These are phyloP conservation scores for Bifiguratus adelaidae DNA, from an alignment of 192 early-diverging fungal genomes.

Conservation along the genomic window DNA sequence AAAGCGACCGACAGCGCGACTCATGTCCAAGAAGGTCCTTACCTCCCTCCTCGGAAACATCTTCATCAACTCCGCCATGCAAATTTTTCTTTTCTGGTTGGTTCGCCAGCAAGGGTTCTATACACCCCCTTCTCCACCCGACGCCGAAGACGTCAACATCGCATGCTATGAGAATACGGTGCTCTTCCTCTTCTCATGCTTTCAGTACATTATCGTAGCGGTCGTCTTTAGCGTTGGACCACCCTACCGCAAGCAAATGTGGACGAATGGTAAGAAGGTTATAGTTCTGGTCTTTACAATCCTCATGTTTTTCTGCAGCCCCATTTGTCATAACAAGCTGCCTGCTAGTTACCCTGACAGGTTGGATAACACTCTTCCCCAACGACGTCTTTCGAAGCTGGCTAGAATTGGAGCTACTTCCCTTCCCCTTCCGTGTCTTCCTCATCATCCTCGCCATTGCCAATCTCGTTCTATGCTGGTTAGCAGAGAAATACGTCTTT, in stretches of 20 bases:
- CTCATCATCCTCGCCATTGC: constrained; percentile 46
- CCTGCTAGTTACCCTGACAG: constrained; percentile 34
- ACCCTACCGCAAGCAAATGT: constrained; percentile 84
- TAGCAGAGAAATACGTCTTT: constrained; percentile 35
- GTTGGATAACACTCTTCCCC: constrained; percentile 41
- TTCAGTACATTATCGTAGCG: constrained; percentile 87
- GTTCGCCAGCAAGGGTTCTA: constrained; percentile 74
- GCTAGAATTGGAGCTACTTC: constrained; percentile 61
- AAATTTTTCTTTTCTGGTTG: constrained; percentile 58
- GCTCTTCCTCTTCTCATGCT: constrained; percentile 83
- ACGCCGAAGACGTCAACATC: constrained; percentile 60
- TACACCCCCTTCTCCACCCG: constrained; percentile 39
- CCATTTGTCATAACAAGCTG: constrained; percentile 58
- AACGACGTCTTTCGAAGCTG: constrained; percentile 27
- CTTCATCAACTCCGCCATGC: constrained; percentile 70
- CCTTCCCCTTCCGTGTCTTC: constrained; percentile 38
- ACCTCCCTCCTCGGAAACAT: constrained; percentile 87
- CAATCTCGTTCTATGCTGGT: constrained; percentile 41
- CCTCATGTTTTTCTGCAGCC: constrained; percentile 15
- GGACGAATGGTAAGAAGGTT: constrained; percentile 67
- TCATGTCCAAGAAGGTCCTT: constrained; percentile 86
- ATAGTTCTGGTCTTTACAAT: neutral
- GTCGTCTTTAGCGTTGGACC: constrained; percentile 93
- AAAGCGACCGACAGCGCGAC: constrained; percentile 82
- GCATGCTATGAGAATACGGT: constrained; percentile 83